These are phyloP conservation scores for Aspergillus sp. DNA, from an alignment of 2,329 filamentous ascomycete species.

Conservation along the genomic window DNA sequence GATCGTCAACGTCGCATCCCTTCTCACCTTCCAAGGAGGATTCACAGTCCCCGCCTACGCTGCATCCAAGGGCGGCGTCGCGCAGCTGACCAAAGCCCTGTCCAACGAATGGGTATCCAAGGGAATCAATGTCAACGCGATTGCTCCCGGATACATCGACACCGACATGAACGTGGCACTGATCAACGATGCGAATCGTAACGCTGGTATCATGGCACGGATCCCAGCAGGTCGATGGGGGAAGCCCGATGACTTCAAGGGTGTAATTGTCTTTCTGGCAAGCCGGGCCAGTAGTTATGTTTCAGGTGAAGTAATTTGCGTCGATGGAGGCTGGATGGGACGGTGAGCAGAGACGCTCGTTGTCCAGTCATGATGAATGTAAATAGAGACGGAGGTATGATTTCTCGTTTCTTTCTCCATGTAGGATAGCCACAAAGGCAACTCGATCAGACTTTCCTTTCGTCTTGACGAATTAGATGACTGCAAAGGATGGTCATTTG, in stretches of 20 bases:
- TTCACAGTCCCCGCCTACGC: slow-evolving; percentile 84
- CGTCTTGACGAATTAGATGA: too few species aligned
- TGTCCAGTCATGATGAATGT: not conserved
- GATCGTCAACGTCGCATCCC: slow-evolving; percentile 77
- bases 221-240: slow-evolving; percentile 85
- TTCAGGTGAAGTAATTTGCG: slow-evolving; percentile 69
- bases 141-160: slow-evolving; percentile 81
- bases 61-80: slow-evolving; percentile 75
- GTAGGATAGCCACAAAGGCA: too few species aligned
- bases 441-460: too few species aligned
- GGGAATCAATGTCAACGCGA: slow-evolving; percentile 77
- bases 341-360: slow-evolving; percentile 41
- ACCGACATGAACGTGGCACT: slow-evolving; percentile 93
- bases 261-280: slow-evolving; percentile 67
- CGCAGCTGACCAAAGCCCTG: slow-evolving; percentile 74
- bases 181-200: slow-evolving; percentile 60
- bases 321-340: slow-evolving; percentile 92
- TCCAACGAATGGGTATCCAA: slow-evolving; percentile 78
- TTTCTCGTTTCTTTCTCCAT: not conserved
- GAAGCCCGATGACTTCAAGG: slow-evolving; percentile 77
- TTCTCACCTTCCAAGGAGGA: slow-evolving; percentile 78
- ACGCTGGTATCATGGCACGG: slow-evolving; percentile 64
- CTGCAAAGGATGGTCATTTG: too few species aligned
- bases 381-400: slow-evolving; percentile 4
- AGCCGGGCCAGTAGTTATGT: slow-evolving; percentile 72